phyloP scores from a whole-genome alignment of 345 rosid genomes.

The Linum tenue region DNA sequence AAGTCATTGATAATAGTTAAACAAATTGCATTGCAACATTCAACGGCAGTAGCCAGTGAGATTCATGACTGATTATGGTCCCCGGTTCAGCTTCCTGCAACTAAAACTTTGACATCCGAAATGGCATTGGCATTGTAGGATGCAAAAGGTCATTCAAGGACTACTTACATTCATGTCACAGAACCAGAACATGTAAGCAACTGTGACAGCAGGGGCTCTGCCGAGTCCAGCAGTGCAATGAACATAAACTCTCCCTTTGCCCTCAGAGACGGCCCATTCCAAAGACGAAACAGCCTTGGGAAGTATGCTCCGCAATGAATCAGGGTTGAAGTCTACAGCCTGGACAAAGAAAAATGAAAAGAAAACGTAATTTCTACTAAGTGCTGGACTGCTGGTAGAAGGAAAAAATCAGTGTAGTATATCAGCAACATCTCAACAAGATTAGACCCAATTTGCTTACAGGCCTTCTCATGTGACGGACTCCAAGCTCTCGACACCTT shows the following conservation, averaged over 20 bases:
- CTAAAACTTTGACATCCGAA: background rate
- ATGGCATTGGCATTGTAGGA: background rate
- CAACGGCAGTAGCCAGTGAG: too few species aligned
- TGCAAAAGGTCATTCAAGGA: constrained; percentile 1
- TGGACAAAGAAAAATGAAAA: constrained; percentile 9
- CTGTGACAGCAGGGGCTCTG: constrained; percentile 77
- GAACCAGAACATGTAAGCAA: constrained; percentile 89
- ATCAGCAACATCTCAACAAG: too few species aligned
- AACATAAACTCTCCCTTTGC: constrained; percentile 71
- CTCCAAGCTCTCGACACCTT: too few species aligned
- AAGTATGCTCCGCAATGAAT: constrained; percentile 66
- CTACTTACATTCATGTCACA: constrained; percentile 52
- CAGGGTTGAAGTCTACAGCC: constrained; percentile 84
- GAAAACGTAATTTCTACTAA: too few species aligned
- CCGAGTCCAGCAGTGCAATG: constrained; percentile 96
- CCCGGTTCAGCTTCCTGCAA: background rate
- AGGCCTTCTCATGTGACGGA: too few species aligned
- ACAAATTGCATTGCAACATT: background rate
- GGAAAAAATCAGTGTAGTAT: too few species aligned
- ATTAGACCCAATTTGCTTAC: too few species aligned
- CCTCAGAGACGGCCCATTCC: constrained; percentile 78
- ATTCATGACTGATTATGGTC: background rate
- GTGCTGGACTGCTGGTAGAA: too few species aligned
- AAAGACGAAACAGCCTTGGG: constrained; percentile 73
- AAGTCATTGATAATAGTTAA: background rate